Evolutionary conservation across 345 rosid genomes (phyloP), one percentile per base, ranked within the genome.

Genomic region (Fremontodendron californicum): DNA sequence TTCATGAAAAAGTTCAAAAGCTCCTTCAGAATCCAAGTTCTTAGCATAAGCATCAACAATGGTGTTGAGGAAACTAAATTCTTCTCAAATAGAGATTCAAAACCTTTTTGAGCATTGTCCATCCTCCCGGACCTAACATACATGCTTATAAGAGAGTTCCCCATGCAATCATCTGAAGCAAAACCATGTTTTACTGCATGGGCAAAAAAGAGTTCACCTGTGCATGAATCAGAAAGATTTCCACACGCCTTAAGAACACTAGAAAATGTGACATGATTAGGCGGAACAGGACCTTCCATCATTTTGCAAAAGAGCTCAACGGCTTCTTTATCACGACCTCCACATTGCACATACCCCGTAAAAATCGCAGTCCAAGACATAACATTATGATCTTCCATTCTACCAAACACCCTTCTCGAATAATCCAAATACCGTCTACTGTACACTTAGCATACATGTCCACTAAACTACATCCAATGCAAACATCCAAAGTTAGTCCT

Each of bases 281-380:
- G 94, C 58, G 62, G 68, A 42, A 85, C 75, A 0, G 43, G 81
- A 39, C 91, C 92, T 31, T 76, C 42, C 57, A 90, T 83, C 97
- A 88, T 91, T 69, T 84, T 78, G 23, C 82, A 40, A 46, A 90
- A 91, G 51, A 90, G 86, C 29, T 78, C 76, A 70, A 89, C 21
- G 48, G 91, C 92, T 80, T 86, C 92, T 65, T 78, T 6, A 79
- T 81, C 84, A 6, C 48, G 58, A 45, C 75, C 73, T 77, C 87
- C 87, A 79, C 68, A 75, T 55, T 82, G 86, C 39, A 85, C 73
- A 81, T 85, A 83, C 40, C 87, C 91, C 9, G 90, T 87, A 60
- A 91, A 88, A 69, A 91, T 80, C 31, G 98, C 87, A 29, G 89
- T 89, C 89, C 94, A 93, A 5, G 92, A 89, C 92, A 88, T n/a